Base-by-base conservation (phyloP, 2,329 filamentous ascomycete species). In the Corynespora cassiicola region DNA sequence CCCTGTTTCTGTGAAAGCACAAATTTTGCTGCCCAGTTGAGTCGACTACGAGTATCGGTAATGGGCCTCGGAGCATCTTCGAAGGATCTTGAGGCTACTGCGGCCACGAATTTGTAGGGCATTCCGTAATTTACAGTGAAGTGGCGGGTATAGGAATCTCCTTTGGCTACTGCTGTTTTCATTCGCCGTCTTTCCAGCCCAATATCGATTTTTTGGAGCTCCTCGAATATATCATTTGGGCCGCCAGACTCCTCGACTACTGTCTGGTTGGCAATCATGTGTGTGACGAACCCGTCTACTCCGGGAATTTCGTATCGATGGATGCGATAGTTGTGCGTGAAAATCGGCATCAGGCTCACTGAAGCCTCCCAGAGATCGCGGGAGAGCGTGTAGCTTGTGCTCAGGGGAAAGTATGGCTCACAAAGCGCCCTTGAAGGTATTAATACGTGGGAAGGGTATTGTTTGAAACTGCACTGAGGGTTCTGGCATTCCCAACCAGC, bases 71-170 rank as follows among this genome's bases (percentile, higher is more conserved):
- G 44, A 0, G 59, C 55, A 2, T 33, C 39, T 2, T 53, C 40
- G 30, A 68, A 68, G 0, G 54, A 33, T 2, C 36, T 36, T 0
- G 58, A 59, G 5, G 50, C 48, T 0, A 81, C 77, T 1, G 73
- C 69, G 1, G 84, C 82, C 22, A 81, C 75, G 52, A 83, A 87
- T 36, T 87, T 86, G 61, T 87, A 88, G 0, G 77, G 76, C 43
- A 83, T 83, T 2, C 84, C 84, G 46, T 73, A 81, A 45, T 84
- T 84, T 19, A 74, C 72, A 2, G 69, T 62, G 42, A 78, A 83
- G 34, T 82, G 78, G 0, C 75, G 69, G 1, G 75, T 79, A 4
- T 79, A 58, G 4, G 72, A 67, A 37, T 79, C 75, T 7, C 66
- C 67, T 27, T 58, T 71, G 22, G 67, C 52, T n/a, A 53, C 44